phyloP scores from a whole-genome alignment of 352 stramenopile species.

The Pythium brassicae region DNA sequence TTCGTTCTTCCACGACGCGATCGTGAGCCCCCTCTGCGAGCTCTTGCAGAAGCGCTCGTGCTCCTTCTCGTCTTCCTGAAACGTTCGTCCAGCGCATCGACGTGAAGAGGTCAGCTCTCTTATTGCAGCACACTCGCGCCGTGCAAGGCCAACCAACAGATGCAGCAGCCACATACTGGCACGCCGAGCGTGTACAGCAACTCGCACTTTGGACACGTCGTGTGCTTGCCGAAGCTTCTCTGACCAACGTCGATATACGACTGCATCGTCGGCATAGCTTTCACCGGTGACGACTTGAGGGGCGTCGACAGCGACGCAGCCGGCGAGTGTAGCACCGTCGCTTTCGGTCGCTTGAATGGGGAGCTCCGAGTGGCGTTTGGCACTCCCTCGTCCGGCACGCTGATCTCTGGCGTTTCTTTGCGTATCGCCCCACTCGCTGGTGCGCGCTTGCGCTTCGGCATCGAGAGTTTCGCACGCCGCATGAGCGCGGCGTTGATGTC shows the following conservation, averaged over 20 bases:
- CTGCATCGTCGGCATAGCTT: slow-evolving; percentile 28
- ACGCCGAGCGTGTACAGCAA: slow-evolving; percentile 71
- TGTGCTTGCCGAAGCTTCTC: slow-evolving; percentile 57
- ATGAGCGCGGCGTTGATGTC: slow-evolving; percentile 47
- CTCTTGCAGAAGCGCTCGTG: slow-evolving; percentile 58
- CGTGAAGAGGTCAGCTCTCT: neutral
- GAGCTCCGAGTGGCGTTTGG: slow-evolving; percentile 4
- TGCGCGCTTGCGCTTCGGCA: slow-evolving; percentile 29
- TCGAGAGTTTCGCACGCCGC: slow-evolving; percentile 26
- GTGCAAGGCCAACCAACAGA: neutral
- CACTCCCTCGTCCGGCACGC: neutral
- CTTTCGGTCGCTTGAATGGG: slow-evolving; percentile 7
- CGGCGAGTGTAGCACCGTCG: neutral
- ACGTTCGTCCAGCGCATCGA: neutral
- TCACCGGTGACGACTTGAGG: slow-evolving; percentile 6
- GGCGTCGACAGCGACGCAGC: neutral
- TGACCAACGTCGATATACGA: slow-evolving; percentile 77
- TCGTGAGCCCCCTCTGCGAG: slow-evolving; percentile 34
- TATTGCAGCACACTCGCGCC: neutral
- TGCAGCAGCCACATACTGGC: slow-evolving; percentile 23
- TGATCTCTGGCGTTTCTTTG: slow-evolving; percentile 8
- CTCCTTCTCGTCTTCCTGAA: slow-evolving; percentile 66
- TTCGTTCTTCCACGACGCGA: slow-evolving; percentile 71
- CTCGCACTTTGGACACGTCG: slow-evolving; percentile 53
- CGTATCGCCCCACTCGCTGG: neutral